Evolutionary conservation across 306 rosid species (phyloP), one percentile per base, ranked within the genome.

Genomic region (Pueraria montana): DNA sequence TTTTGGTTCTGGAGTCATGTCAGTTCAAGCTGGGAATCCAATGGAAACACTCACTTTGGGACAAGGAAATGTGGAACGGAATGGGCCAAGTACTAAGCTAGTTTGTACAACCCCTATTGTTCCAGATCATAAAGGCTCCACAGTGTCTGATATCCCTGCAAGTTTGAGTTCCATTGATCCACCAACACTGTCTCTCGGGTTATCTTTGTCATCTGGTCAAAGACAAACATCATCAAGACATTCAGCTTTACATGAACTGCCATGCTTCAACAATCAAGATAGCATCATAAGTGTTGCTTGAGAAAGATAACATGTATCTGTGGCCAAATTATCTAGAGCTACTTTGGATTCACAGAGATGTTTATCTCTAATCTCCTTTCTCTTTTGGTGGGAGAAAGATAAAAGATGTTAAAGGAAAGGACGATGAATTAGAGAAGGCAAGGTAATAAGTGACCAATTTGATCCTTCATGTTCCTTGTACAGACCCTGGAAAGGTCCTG

Each of bases 241-340:
- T 62, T 73, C 88, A 16, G 75, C 89, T 52, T 89, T 91, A 84
- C 91, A 89, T 70, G 59, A 84, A 49, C 79, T 87, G 78, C 64
- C 97, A 16, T 69, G 89, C 78, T 88, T 91, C 73, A 84, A 72
- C 81, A 89, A 88, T 14, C 89, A 92, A 34, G 97, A 93, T 69
- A 64, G 76, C 78, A 79, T 89, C 70, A 88, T 94, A 81, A 82
- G 82, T 2, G 98, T 89, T 79, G 87, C 97, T 76, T 94, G 70
- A 93, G 50, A 74, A 45, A 34, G 64, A 53, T 53, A n/a, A 45
- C 71, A 38, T 61, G 27, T 59, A 76, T 66, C 76, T 21, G 78
- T 56, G 82, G 82, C 78, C 82, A 34, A 34, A 74, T 40, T 70
- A 82, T 86, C 79, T 82, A 24, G 86, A 53, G 64, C 61, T 43